A percentile compares a stretch with the other conserved stretches of the same genome.
Conservation (phyloP, 2,329 filamentous ascomycete species). For the Dothideomycetes sp. region DNA sequence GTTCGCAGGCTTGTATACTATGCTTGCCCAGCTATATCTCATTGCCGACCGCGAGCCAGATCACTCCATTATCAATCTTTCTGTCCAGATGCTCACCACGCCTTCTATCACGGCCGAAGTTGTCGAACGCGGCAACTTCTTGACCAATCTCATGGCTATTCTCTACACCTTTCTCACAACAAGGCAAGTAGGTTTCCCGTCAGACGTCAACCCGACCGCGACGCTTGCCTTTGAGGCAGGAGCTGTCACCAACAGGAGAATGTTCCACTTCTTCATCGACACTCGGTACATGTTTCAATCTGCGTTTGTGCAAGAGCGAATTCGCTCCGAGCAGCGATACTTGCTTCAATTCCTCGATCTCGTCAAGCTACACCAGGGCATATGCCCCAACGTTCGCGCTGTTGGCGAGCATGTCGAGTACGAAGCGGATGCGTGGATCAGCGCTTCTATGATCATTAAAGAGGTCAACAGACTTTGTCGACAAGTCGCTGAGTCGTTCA, state of each 20-base stretch:
- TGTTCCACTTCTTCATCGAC: constrained; percentile 97
- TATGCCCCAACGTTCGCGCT: constrained; percentile 86
- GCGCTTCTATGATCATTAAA: constrained; percentile 82
- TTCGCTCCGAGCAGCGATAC: constrained; percentile 76
- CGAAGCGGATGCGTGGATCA: constrained; percentile 97
- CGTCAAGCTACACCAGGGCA: constrained; percentile 91
- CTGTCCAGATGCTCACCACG: constrained; percentile 90
- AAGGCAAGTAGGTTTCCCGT: constrained; percentile 86
- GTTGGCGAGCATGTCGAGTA: constrained; percentile 96
- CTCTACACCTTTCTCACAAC: constrained; percentile 96
- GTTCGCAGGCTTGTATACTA: constrained; percentile 92
- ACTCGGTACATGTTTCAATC: constrained; percentile 84
- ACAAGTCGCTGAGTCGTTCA: constrained; percentile 77
- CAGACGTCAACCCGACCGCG: constrained; percentile 75
- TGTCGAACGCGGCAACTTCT: constrained; percentile 86
- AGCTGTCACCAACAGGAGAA: constrained; percentile 84
- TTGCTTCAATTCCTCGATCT: constrained; percentile 90
- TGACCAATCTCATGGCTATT: constrained; percentile 91
- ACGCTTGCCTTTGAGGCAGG: constrained; percentile 89
- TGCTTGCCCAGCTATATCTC: constrained; percentile 83
- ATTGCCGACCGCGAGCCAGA: constrained; percentile 95
- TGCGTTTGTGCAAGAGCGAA: constrained; percentile 72
- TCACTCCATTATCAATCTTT: constrained; percentile 96
- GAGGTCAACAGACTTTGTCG: constrained; percentile 90
- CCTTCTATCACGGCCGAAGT: constrained; percentile 95